Conservation (phyloP, 2,329 filamentous ascomycete species). For the Aschersonia sp. region DNA sequence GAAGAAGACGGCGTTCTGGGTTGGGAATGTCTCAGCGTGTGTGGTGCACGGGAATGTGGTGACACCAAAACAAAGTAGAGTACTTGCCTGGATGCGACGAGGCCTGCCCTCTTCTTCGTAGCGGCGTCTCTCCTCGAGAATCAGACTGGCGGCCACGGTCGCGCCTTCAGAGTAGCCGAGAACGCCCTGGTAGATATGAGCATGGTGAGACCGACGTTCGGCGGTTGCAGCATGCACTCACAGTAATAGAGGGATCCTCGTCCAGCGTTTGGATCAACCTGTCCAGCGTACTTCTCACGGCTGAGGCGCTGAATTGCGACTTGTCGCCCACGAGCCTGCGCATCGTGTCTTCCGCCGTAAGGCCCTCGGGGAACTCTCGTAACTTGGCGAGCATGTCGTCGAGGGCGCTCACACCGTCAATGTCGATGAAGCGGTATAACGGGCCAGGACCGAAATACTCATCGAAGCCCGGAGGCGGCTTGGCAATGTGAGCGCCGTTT, state of each 20-base stretch:
- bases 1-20: slow-evolving; percentile 33
- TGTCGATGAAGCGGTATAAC: slow-evolving; percentile 39
- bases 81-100: slow-evolving; percentile 19
- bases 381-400: slow-evolving; percentile 35
- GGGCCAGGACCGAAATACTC: slow-evolving; percentile 42
- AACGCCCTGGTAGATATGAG: slow-evolving; percentile 22
- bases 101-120: slow-evolving; percentile 14
- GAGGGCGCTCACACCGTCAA: slow-evolving; percentile 24
- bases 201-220: no score
- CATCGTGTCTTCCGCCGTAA: slow-evolving; percentile 41
- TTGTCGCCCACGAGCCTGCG: slow-evolving; percentile 28
- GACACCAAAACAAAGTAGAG: neutral
- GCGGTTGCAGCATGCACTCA: slow-evolving; percentile 3
- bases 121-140: slow-evolving; percentile 33
- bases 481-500: slow-evolving; percentile 32
- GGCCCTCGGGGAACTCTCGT: slow-evolving; percentile 36
- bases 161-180: slow-evolving; percentile 49
- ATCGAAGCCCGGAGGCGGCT: slow-evolving; percentile 37
- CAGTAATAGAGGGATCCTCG: slow-evolving; percentile 18
- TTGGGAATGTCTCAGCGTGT: neutral
- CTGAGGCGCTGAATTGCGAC: slow-evolving; percentile 6
- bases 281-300: slow-evolving; percentile 7
- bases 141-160: slow-evolving; percentile 35
- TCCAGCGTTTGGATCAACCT: slow-evolving; percentile 28
- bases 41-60: no score